Conservation (phyloP, 2,329 filamentous ascomycete genomes). For the Chrysosporium keratinophilum region DNA sequence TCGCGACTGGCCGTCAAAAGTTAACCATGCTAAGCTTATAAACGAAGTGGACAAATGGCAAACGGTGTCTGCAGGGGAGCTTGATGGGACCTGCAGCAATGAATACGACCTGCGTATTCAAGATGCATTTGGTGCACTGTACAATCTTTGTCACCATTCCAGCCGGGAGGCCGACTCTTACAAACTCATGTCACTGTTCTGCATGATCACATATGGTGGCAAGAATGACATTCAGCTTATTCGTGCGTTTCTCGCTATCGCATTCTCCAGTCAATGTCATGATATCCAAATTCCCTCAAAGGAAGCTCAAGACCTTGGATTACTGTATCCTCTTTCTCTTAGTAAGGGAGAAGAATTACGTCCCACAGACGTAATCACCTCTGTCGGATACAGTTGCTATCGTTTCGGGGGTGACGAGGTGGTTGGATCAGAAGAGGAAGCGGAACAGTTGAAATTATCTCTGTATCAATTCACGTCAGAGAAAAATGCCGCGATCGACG, state of each 20-base stretch:
- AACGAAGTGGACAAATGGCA: conserved; percentile 8
- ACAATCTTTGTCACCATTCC: conserved; percentile 14
- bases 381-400: too few relatives aligned
- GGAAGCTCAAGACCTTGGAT: neutral
- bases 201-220: conserved; percentile 17
- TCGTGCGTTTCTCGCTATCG: conserved; percentile 12
- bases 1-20: conserved; percentile 13
- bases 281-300: conserved; percentile 9
- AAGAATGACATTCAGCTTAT: conserved; percentile 5
- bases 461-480: too few relatives aligned
- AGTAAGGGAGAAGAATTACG: neutral
- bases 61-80: neutral
- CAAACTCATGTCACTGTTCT: conserved; percentile 17
- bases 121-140: conserved; percentile 16
- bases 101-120: conserved; percentile 11
- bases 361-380: neutral
- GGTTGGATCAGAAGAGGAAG: neutral
- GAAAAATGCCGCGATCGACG: neutral
- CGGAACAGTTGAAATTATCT: neutral
- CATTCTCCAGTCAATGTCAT: conserved; percentile 12
- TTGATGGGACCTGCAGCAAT: conserved; percentile 7
- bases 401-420: too few relatives aligned
- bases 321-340: neutral
- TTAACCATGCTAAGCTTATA: conserved; percentile 1
- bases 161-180: conserved; percentile 13